A percentile compares a stretch with the other conserved stretches of the same genome.
These are phyloP conservation scores for Fusarium pseudoanthophilum DNA, from an alignment of 2,329 filamentous ascomycete species.

Conservation along the genomic window DNA sequence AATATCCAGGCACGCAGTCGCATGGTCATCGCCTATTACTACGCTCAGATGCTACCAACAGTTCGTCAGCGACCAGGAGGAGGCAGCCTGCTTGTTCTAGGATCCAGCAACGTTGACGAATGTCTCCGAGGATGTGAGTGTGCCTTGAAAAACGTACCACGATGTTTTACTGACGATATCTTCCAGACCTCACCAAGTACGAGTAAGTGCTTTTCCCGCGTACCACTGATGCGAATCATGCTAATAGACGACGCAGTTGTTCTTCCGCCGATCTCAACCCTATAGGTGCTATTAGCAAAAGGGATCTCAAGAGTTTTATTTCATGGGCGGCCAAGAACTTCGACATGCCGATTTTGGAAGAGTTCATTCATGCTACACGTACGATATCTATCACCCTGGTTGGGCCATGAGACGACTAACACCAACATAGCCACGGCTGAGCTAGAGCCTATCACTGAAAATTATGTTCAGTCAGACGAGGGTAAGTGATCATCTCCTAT, in stretches of 20 bases:
- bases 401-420: not conserved
- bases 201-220: slow-evolving; percentile 16
- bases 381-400: slow-evolving; percentile 42
- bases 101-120: slow-evolving; percentile 46
- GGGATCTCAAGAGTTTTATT: slow-evolving; percentile 74
- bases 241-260: slow-evolving; percentile 4
- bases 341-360: slow-evolving; percentile 68
- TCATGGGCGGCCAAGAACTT: slow-evolving; percentile 65
- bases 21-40: slow-evolving; percentile 29
- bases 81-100: slow-evolving; percentile 43
- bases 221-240: not conserved
- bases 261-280: not conserved
- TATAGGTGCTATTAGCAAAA: slow-evolving; percentile 49
- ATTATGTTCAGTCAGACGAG: slow-evolving; percentile 33
- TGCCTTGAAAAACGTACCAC: not conserved
- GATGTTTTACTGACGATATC: not conserved
- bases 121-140: slow-evolving; percentile 26
- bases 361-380: slow-evolving; percentile 69
- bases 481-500: not conserved
- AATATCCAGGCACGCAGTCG: slow-evolving; percentile 30
- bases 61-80: slow-evolving; percentile 39
- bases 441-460: slow-evolving; percentile 54
- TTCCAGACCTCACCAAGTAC: slow-evolving; percentile 35
- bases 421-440: slow-evolving; percentile 53
- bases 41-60: slow-evolving; percentile 53